These are phyloP conservation scores for Candida dajiaensis DNA, from an alignment of 805 yeast species.

Conservation along the genomic window DNA sequence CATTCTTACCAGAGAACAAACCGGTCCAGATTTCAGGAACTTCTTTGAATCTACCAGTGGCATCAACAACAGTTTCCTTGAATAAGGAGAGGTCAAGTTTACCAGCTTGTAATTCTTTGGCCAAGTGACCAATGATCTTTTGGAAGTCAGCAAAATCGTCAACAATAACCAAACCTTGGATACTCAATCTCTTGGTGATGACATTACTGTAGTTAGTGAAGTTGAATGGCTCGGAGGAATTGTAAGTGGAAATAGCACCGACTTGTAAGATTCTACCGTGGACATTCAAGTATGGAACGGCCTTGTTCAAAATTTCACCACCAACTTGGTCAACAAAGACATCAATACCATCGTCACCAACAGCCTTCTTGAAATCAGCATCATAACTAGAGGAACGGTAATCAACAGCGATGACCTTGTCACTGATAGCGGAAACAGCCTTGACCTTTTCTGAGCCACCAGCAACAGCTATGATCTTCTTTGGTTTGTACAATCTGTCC, in stretches of 20 bases:
- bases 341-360: constrained; percentile 45
- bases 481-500: constrained; percentile 43
- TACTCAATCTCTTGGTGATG: constrained; percentile 43
- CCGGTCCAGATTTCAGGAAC: constrained; percentile 44
- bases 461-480: constrained; percentile 54
- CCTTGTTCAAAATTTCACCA: constrained; percentile 47
- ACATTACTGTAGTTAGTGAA: constrained; percentile 38
- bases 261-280: constrained; percentile 49
- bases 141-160: constrained; percentile 36
- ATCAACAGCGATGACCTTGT: constrained; percentile 45
- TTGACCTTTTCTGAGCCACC: constrained; percentile 52
- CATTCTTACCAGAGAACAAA: constrained; percentile 39
- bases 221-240: constrained; percentile 27
- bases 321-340: constrained; percentile 61
- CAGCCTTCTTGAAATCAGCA: constrained; percentile 31
- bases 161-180: constrained; percentile 47
- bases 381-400: constrained; percentile 40
- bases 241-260: constrained; percentile 58
- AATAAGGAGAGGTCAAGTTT: constrained; percentile 32
- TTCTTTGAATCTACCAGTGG: constrained; percentile 33
- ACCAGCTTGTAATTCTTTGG: constrained; percentile 34
- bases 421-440: constrained; percentile 49
- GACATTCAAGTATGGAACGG: constrained; percentile 29
- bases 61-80: constrained; percentile 34
- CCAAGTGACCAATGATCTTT: constrained; percentile 32